Evolutionary conservation across 2,329 filamentous ascomycete species (phyloP).

Genomic region (Chaetomium globosum): DNA sequence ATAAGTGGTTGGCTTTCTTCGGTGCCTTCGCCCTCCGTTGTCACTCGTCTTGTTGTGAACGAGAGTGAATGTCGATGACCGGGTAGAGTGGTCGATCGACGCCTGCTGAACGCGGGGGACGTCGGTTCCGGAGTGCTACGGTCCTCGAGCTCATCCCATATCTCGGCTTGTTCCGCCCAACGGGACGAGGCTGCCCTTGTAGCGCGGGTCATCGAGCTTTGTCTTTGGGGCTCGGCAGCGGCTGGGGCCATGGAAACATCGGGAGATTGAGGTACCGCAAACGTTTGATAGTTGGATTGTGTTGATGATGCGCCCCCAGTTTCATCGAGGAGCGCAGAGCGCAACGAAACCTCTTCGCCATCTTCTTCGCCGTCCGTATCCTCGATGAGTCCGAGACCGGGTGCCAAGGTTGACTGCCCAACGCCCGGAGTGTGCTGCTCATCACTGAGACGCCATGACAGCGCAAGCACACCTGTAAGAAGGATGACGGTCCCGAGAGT

Average conservation of each 20-base stretch:
- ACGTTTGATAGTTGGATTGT: conserved; percentile 52
- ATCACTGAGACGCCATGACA: conserved; percentile 91
- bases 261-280: conserved; percentile 46
- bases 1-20: conserved; percentile 30
- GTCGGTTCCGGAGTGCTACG: conserved; percentile 55
- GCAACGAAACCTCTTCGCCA: conserved; percentile 59
- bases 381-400: conserved; percentile 79
- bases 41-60: conserved; percentile 44
- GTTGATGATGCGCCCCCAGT: conserved; percentile 38
- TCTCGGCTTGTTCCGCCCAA: conserved; percentile 72
- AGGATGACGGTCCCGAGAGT: conserved; percentile 84
- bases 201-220: conserved; percentile 31
- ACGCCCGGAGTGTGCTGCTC: conserved; percentile 65
- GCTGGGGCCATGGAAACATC: conserved; percentile 40
- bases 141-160: conserved; percentile 87
- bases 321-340: conserved; percentile 51
- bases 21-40: conserved; percentile 38
- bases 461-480: conserved; percentile 81
- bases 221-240: conserved; percentile 45
- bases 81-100: conserved; percentile 55
- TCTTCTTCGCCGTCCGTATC: conserved; percentile 66
- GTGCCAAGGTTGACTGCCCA: conserved; percentile 71
- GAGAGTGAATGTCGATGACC: conserved; percentile 45
- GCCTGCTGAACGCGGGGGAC: conserved; percentile 40
- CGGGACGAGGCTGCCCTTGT: conserved; percentile 47